Conservation (phyloP, 768 basidiomycete genomes). For the Kondoa malvinella region DNA sequence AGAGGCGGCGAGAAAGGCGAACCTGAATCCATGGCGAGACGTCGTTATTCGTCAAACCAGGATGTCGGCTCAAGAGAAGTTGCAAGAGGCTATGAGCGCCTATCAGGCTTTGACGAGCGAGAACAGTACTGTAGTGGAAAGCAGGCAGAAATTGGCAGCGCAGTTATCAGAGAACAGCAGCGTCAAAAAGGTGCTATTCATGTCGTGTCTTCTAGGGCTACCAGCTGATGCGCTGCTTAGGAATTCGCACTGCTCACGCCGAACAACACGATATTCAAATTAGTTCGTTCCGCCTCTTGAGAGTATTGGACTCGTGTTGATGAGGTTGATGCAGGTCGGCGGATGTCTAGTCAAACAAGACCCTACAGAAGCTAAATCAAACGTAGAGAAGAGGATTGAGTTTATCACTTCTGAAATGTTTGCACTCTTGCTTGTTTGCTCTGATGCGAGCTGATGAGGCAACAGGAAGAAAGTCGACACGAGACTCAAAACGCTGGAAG, state of each 20-base stretch:
- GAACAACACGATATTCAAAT: slow-evolving; percentile 72
- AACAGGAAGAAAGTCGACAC: slow-evolving; percentile 57
- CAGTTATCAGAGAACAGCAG: slow-evolving; percentile 79
- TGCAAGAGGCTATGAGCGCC: background rate
- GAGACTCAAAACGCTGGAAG: slow-evolving; percentile 61
- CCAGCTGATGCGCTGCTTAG: slow-evolving; percentile 34
- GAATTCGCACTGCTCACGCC: slow-evolving; percentile 66
- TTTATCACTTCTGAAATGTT: slow-evolving; percentile 81
- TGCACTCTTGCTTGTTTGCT: slow-evolving; percentile 27
- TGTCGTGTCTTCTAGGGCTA: background rate
- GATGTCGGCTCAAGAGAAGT: background rate
- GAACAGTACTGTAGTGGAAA: slow-evolving; percentile 53
- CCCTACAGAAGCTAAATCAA: slow-evolving; percentile 63
- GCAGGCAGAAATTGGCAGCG: slow-evolving; percentile 64
- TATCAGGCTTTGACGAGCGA: slow-evolving; percentile 34
- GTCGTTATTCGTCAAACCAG: background rate
- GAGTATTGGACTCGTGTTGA: background rate
- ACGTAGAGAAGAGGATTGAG: slow-evolving; percentile 73
- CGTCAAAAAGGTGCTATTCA: slow-evolving; percentile 58
- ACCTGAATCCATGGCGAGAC: background rate
- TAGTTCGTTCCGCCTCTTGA: slow-evolving; percentile 27
- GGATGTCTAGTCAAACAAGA: slow-evolving; percentile 83
- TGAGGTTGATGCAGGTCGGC: slow-evolving; percentile 40
- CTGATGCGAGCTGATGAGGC: background rate
- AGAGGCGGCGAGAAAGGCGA: background rate